Evolutionary conservation across 2,329 filamentous ascomycete genomes (phyloP), one percentile per base, ranked within the genome.

Genomic region (Emericellopsis cladophorae): DNA sequence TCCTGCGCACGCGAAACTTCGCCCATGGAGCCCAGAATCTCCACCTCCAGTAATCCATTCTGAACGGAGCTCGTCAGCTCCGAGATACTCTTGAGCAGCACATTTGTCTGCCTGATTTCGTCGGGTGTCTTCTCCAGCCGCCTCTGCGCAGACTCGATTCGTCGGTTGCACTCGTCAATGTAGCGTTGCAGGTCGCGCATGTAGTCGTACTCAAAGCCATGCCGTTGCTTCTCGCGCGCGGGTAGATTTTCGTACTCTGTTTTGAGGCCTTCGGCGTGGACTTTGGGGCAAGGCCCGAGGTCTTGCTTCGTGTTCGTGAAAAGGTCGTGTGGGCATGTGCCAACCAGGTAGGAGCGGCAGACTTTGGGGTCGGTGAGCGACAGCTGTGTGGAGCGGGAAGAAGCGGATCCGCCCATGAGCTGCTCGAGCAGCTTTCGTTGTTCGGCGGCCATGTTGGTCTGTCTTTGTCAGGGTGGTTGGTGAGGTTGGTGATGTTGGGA

Each of bases 221-320:
- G 84, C 51, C 81, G 79, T 45, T 81, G 76, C 58, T 81, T 83
- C 52, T 90, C 82, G 24, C 76, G 64, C 2, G 81, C 68, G 4
- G 82, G 67, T 0, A 92, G 77, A 1, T 67, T 71, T 51, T 93
- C 84, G 61, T 92, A 98, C 59, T 98, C 89, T 37, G 80, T 70
- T 63, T 95, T 95, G 49, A 96, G 72, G 11, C 79, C 78, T 58
- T 95, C 89, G 38, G 79, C 84, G 65, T 98, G 92, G 22, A 90
- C 75, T 58, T 90, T 92, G 39, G 85, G 76, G 56, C 92, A 98
- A 1, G 79, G 76, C 3, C 92, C 92, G 29, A 96, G 76, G 59
- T 98, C 92, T 44, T 96, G 89, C 68, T 95, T 96, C 36, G 92
- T 98, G 66, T 98, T 98, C 49, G 90, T 98, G 74, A 98, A 98